Conservation (phyloP, 1,139 yeast genomes). For the Yamadazyma taylorii region DNA sequence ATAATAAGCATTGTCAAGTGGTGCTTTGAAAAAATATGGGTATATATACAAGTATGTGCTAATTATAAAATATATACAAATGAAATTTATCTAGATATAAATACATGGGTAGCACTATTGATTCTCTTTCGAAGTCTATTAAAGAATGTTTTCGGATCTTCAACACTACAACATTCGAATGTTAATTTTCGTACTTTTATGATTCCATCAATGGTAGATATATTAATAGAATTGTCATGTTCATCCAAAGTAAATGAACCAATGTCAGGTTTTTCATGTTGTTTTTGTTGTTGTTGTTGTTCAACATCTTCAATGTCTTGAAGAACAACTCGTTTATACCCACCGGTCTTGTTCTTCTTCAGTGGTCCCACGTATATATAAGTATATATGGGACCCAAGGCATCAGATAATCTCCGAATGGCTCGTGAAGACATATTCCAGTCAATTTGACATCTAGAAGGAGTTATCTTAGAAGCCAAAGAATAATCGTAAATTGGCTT, state of each 20-base stretch:
- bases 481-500: conserved; percentile 38
- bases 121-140: conserved; percentile 44
- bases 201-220: conserved; percentile 46
- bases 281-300: no score
- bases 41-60: conserved; percentile 1
- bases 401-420: conserved; percentile 47
- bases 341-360: conserved; percentile 25
- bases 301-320: conserved; percentile 30
- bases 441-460: conserved; percentile 36
- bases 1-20: conserved; percentile 61
- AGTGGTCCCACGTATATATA: conserved; percentile 34
- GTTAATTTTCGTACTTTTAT: conserved; percentile 41
- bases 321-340: conserved; percentile 47
- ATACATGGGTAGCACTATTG: conserved; percentile 24
- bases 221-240: conserved; percentile 23
- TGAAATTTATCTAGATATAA: conserved; percentile 1
- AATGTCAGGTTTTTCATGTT: no score
- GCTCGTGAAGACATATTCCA: conserved; percentile 46
- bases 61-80: neutral
- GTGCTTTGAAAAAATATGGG: conserved; percentile 19
- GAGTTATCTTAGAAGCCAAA: conserved; percentile 55
- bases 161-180: conserved; percentile 54
- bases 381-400: conserved; percentile 61
- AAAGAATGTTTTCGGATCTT: conserved; percentile 43
- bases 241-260: conserved; percentile 44